Evolutionary conservation across 2,329 filamentous ascomycete species (phyloP), one percentile per base, ranked within the genome.

Genomic region (Eurotiales sp.): DNA sequence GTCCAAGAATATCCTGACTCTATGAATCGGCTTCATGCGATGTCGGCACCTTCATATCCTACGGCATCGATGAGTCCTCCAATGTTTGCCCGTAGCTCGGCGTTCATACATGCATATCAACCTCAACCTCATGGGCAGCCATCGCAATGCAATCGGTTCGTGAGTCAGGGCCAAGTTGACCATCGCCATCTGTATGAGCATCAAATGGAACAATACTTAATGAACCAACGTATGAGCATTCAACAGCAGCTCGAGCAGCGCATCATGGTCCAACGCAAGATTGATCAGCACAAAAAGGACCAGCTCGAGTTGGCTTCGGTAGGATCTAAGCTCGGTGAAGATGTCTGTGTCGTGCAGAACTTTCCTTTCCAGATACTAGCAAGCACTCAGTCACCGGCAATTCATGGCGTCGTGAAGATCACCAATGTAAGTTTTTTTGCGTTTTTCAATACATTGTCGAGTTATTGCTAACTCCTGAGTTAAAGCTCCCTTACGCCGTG

Each of bases 401-500:
- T 50, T 6, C 61, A 56, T 40, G 65, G 66, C 12, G 67, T 71
- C 19, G 53, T 69, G 23, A 70, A 67, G 37, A 64, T 72, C 30
- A 60, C 56, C 8, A 70, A 71, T 52, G 69, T 70, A 54, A 65
- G 67, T 59, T 15, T 12, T 41, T 21, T 10, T 30, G n/a, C 45
- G 25, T 22, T 21, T 12, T 15, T 21, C 29, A 11, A 30, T 29
- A 15, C 14, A n/a, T 15, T 19, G n/a, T 21, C 17, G 4, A 8
- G 17, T n/a, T n/a, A n/a, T n/a, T 8, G 36, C 43, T 52, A 19
- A 52, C 19, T 30, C 30, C 55, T 50, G 51, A 63, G 14, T 10
- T n/a, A 25, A 44, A 74, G 74, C 78, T 80, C 25, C 78, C 78
- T 0, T 81, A 77, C 56, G 63, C 64, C n/a, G 68, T 77, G 34